These are phyloP conservation scores for Pythium brachiatum DNA, from an alignment of 352 stramenopile genomes.

Conservation along the genomic window DNA sequence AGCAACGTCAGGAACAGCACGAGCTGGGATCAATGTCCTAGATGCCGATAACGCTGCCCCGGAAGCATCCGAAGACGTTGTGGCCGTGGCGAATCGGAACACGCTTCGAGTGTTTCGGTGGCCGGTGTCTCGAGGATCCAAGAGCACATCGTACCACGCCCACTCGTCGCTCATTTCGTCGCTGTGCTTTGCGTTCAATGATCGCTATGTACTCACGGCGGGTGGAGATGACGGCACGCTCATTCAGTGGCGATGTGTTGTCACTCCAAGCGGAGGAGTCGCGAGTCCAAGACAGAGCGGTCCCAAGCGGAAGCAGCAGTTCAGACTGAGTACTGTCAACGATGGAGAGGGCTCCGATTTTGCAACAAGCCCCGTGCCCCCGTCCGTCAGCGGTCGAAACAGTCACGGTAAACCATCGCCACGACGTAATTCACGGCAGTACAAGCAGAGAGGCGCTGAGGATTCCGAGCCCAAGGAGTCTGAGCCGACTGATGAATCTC, in stretches of 20 bases:
- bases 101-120: constrained; percentile 55
- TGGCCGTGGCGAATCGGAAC: constrained; percentile 45
- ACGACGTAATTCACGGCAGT: constrained; percentile 25
- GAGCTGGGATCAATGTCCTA: constrained; percentile 16
- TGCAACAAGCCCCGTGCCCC: constrained; percentile 17
- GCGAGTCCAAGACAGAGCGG: not conserved
- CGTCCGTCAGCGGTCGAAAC: not conserved
- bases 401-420: constrained; percentile 17
- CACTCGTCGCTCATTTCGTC: constrained; percentile 48
- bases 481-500: not conserved
- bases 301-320: constrained; percentile 19
- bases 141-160: constrained; percentile 40
- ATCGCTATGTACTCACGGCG: constrained; percentile 46
- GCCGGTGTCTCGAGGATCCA: constrained; percentile 40
- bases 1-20: constrained; percentile 28
- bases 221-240: constrained; percentile 58
- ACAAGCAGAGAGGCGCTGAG: constrained; percentile 11
- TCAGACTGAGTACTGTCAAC: constrained; percentile 8
- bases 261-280: not conserved
- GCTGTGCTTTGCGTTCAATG: constrained; percentile 48
- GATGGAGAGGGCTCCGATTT: not conserved
- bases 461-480: not conserved
- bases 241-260: constrained; percentile 48
- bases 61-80: constrained; percentile 33
- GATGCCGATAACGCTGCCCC: not conserved